A percentile compares a stretch with the other conserved stretches of the same genome.
Conservation (phyloP, 1,284 basidiomycete species). For the Rhodotorula sp. region DNA sequence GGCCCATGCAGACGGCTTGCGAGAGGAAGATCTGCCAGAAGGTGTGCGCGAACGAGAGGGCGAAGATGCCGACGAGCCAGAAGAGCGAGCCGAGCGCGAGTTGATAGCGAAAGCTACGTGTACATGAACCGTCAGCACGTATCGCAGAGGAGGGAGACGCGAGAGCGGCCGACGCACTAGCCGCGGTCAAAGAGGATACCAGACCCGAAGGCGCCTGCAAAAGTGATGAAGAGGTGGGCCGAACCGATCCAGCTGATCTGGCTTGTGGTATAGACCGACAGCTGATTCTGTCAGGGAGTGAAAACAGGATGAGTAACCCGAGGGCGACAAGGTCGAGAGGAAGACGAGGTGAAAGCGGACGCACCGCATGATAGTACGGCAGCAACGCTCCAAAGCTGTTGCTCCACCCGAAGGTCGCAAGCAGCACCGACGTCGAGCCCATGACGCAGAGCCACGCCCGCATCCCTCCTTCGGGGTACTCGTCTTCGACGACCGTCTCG, state of each 20-base stretch:
- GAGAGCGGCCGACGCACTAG: neutral
- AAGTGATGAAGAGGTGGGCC: conserved; percentile 36
- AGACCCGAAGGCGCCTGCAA: conserved; percentile 25
- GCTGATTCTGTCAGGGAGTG: conserved; percentile 10
- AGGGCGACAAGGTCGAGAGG: neutral
- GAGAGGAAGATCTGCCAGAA: conserved; percentile 32
- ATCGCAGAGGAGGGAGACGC: too few relatives aligned
- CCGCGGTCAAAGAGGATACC: conserved; percentile 36
- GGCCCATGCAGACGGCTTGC: conserved; percentile 34
- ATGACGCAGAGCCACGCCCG: conserved; percentile 24
- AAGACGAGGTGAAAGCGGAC: neutral
- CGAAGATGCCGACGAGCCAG: conserved; percentile 38
- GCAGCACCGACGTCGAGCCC: conserved; percentile 22
- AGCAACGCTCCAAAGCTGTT: conserved; percentile 30
- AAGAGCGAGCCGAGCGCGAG: conserved; percentile 29
- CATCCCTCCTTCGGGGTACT: conserved; percentile 30
- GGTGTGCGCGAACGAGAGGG: conserved; percentile 22
- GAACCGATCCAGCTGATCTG: conserved; percentile 37
- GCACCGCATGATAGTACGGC: conserved; percentile 19
- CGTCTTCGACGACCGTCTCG: neutral
- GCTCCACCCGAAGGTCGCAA: conserved; percentile 23
- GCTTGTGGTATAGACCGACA: conserved; percentile 21
- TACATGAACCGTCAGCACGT: too few relatives aligned
- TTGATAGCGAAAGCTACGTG: conserved; percentile 29
- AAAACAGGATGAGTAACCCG: too few relatives aligned